Conservation (phyloP, 768 basidiomycete genomes). For the Neoboletus subvelutipes region DNA sequence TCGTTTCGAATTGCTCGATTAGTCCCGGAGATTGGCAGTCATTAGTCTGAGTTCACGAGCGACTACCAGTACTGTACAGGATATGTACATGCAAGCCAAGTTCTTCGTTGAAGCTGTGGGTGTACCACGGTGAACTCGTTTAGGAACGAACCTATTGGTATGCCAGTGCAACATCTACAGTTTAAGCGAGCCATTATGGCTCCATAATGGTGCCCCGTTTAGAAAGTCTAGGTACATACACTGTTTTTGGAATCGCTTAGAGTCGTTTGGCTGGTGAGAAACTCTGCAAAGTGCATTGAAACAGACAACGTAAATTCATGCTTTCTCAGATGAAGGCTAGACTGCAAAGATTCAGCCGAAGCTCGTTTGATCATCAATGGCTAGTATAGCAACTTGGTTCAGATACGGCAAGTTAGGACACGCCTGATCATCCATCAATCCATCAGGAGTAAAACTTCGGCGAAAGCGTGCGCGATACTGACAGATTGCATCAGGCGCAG, state of each 20-base stretch:
- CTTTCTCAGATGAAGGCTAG: too few relatives aligned
- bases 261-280: too few relatives aligned
- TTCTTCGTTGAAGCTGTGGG: neutral
- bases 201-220: too few relatives aligned
- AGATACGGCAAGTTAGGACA: neutral
- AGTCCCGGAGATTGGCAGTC: neutral
- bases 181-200: too few relatives aligned
- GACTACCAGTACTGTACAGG: neutral
- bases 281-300: too few relatives aligned
- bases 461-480: neutral
- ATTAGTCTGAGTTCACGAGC: neutral
- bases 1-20: neutral
- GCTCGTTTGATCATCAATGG: neutral
- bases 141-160: neutral
- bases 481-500: neutral
- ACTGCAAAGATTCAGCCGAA: neutral
- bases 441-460: neutral
- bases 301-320: too few relatives aligned
- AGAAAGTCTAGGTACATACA: too few relatives aligned
- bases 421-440: neutral
- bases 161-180: neutral
- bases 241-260: too few relatives aligned
- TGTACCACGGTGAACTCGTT: neutral
- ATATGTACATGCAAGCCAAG: neutral
- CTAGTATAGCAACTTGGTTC: neutral